phyloP scores from a whole-genome alignment of 2,329 filamentous ascomycete species.

The Calycina herbarum region DNA sequence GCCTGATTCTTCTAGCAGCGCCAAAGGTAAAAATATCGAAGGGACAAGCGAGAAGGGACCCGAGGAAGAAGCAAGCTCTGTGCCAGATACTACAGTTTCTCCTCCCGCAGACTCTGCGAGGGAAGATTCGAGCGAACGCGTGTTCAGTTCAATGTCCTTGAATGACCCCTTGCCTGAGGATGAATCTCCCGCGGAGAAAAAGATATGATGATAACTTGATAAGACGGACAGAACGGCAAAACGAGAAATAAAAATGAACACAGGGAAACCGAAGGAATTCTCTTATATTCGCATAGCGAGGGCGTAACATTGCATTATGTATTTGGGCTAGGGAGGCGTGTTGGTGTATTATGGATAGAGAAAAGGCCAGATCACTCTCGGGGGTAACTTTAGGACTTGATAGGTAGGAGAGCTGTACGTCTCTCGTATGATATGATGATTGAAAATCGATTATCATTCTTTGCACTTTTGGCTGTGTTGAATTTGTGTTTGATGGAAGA shows the following conservation, averaged over 20 bases:
- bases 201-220: background rate
- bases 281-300: background rate
- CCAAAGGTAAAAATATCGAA: background rate
- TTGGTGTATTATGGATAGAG: background rate
- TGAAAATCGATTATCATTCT: background rate
- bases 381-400: background rate
- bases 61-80: no score
- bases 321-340: background rate
- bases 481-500: background rate
- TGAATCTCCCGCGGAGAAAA: background rate
- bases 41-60: background rate
- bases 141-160: constrained; percentile 3
- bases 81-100: no score
- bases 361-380: background rate
- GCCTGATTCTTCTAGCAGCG: background rate
- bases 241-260: background rate
- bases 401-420: background rate
- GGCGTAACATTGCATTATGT: background rate
- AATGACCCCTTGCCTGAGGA: background rate
- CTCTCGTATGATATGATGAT: constrained; percentile 1
- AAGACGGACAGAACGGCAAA: background rate
- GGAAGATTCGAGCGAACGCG: background rate
- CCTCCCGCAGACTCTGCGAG: no score
- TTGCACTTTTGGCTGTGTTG: no score
- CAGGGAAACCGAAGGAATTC: background rate